Base-by-base conservation (phyloP, 345 rosid species). In the Triadica sebifera region DNA sequence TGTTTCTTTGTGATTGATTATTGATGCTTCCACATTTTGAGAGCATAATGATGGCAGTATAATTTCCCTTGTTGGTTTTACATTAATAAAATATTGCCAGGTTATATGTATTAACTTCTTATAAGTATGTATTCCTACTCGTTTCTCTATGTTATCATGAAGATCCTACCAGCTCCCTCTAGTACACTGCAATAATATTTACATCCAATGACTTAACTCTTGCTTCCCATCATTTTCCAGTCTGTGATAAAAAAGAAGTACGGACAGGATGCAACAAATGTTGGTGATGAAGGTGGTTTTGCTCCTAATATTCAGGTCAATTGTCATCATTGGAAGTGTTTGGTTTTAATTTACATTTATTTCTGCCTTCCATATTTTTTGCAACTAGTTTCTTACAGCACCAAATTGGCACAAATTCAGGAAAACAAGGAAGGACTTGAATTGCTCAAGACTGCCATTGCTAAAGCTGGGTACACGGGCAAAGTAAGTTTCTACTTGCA, bases 341-440 rank as follows among this genome's bases (percentile, higher is more conserved):
- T 64, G 8, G 22, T 62, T 38, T 62, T 39, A 37, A 62, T 34
- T 8, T 62, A 12, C 17, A 24, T 55, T 69, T 41, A 10, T 13
- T 49, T 47, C 8, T 37, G n/a, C n/a, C 59, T 51, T 47, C 37
- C 45, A 67, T 6, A 12, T 56, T 57, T 57, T 61, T 34, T 65
- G 59, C 55, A n/a, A 59, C 61, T 69, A 50, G 70, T 61, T 67
- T 56, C 43, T 80, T 25, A 72, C 3, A 22, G 8, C 11, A 24
- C 60, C 20, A 56, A 60, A 49, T 55, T 24, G 34, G 19, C 38
- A 17, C 24, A 43, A 37, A 0, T 69, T 80, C 87, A 95, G 97
- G 98, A 95, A 79, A 95, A 95, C 89, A 89, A 93, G 89, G 99
- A 95, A 84, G 99, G 99, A 64, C 93, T 95, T 45, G 99, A 95